Conservation (phyloP, 2,329 filamentous ascomycete species). For the Alternaria sp. region DNA sequence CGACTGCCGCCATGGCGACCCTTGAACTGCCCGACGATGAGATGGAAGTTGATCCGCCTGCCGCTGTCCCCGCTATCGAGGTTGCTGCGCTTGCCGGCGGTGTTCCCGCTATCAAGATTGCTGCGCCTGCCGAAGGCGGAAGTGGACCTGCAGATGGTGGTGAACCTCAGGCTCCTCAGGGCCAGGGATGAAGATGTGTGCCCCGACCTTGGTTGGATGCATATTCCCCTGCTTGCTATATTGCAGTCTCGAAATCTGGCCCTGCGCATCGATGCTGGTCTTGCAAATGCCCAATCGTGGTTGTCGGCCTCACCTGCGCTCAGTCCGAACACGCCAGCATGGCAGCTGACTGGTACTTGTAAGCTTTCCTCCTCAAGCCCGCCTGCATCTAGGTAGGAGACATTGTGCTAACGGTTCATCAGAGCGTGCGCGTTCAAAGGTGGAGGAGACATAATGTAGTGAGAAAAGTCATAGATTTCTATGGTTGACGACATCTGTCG, state of each 20-base stretch:
- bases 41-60: neutral
- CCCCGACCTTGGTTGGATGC: neutral
- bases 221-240: neutral
- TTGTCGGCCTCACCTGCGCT: neutral
- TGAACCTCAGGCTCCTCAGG: neutral
- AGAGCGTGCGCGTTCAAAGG: neutral
- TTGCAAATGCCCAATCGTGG: neutral
- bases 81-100: neutral
- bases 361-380: neutral
- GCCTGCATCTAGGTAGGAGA: neutral
- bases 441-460: neutral
- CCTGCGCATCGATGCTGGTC: neutral
- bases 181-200: neutral
- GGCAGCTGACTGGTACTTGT: neutral
- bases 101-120: neutral
- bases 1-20: neutral
- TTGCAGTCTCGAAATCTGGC: neutral
- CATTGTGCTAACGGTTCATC: neutral
- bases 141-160: neutral
- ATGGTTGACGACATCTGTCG: slow-evolving; percentile 4
- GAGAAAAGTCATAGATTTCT: slow-evolving; percentile 2
- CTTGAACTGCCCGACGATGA: neutral
- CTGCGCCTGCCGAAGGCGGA: neutral
- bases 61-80: neutral
- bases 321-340: neutral